Percentiles rank a stretch among this genome's conserved stretches.
Conservation (phyloP, 495 filamentous ascomycete genomes). For the Xylaria acuta region DNA sequence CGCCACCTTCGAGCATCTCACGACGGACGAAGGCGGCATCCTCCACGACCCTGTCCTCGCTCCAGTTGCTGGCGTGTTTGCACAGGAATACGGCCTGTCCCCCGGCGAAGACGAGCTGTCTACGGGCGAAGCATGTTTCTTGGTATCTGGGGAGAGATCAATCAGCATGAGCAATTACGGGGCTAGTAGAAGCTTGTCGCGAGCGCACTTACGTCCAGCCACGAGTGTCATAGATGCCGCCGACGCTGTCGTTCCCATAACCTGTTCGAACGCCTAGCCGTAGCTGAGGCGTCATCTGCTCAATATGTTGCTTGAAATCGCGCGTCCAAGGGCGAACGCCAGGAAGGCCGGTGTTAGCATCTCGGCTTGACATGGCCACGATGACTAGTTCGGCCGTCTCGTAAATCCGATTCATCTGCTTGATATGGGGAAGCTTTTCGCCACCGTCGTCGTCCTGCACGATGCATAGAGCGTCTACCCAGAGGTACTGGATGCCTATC, state of each 20-base stretch:
- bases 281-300: conserved; percentile 30
- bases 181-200: background rate
- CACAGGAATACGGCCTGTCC: conserved; percentile 13
- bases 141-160: background rate
- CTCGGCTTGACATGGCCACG: conserved; percentile 26
- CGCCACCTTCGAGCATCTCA: background rate
- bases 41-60: conserved; percentile 12
- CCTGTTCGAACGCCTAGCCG: conserved; percentile 15
- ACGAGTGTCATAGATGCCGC: background rate
- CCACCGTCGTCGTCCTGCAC: conserved; percentile 36
- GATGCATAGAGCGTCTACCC: conserved; percentile 45
- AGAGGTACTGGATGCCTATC: conserved; percentile 38
- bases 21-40: background rate
- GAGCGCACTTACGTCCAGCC: conserved; percentile 4
- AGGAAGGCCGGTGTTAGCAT: conserved; percentile 27
- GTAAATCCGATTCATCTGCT: conserved; percentile 41
- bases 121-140: background rate
- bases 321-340: conserved; percentile 25
- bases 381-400: conserved; percentile 36
- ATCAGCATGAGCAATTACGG: background rate
- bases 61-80: conserved; percentile 3
- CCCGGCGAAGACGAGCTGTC: conserved; percentile 15
- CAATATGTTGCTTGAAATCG: conserved; percentile 22
- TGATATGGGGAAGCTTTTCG: conserved; percentile 31
- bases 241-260: conserved; percentile 7